Evolutionary conservation across 768 basidiomycete species (phyloP).

Genomic region (Pholiota conissans): DNA sequence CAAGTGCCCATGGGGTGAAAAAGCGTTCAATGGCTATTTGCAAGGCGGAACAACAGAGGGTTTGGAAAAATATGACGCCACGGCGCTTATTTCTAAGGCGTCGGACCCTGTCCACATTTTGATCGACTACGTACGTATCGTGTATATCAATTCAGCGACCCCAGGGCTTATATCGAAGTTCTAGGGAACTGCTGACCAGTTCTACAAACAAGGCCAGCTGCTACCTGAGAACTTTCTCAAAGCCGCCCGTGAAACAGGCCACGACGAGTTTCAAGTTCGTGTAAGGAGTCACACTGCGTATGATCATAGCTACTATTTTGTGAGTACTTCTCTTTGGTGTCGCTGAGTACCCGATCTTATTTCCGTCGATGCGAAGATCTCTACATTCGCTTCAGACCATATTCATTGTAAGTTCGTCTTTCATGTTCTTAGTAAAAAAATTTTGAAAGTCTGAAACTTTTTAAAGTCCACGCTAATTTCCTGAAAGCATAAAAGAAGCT

Average conservation of each 20-base stretch:
- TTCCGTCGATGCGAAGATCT: conserved; percentile 53
- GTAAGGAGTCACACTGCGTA: conserved; percentile 83
- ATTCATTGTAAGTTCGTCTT: conserved; percentile 80
- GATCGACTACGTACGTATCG: conserved; percentile 73
- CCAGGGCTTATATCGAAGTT: no score
- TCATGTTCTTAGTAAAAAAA: conserved; percentile 12
- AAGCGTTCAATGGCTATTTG: conserved; percentile 88
- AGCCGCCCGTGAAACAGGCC: conserved; percentile 72
- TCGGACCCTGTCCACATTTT: conserved; percentile 74
- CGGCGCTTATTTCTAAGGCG: conserved; percentile 67
- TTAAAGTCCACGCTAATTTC: conserved; percentile 82
- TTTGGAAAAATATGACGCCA: conserved; percentile 75
- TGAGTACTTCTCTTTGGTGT: conserved; percentile 22
- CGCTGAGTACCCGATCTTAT: neutral
- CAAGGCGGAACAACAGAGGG: conserved; percentile 77
- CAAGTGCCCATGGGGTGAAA: conserved; percentile 87
- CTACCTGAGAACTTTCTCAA: conserved; percentile 87
- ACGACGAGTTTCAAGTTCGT: conserved; percentile 72
- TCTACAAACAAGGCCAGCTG: conserved; percentile 84
- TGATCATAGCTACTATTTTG: conserved; percentile 91
- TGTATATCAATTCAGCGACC: neutral
- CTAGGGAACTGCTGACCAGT: conserved; percentile 80
- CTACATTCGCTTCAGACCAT: conserved; percentile 88
- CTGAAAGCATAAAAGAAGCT: conserved; percentile 75
- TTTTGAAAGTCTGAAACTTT: conserved; percentile 9